Percentiles rank a stretch among this genome's conserved stretches.
Evolutionary conservation across 805 yeast species (phyloP).

Genomic region (Ogataea ramenticola): DNA sequence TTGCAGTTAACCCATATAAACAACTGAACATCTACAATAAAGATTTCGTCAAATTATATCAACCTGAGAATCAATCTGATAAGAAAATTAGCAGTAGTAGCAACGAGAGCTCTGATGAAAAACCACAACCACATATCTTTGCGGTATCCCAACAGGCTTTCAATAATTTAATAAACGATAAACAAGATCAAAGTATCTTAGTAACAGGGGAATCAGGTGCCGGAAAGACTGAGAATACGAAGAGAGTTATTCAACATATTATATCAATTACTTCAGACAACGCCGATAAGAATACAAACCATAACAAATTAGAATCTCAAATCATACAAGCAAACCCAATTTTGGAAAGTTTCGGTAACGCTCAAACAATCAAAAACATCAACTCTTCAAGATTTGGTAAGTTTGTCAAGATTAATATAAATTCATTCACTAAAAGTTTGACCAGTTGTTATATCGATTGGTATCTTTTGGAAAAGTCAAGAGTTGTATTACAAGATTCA

Average conservation of each 20-base stretch:
- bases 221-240: conserved; percentile 96
- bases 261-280: conserved; percentile 56
- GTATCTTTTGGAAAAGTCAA: conserved; percentile 87
- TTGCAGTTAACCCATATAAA: conserved; percentile 91
- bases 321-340: conserved; percentile 93
- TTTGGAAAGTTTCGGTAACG: conserved; percentile 92
- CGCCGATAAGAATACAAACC: conserved; percentile 11
- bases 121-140: conserved; percentile 74
- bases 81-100: too few species aligned
- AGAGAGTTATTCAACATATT: conserved; percentile 85
- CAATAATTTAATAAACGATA: conserved; percentile 60
- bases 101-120: conserved; percentile 7
- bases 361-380: conserved; percentile 89
- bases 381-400: conserved; percentile 97
- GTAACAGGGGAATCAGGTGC: conserved; percentile 99
- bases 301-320: conserved; percentile 59
- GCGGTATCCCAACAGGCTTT: conserved; percentile 86
- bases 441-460: conserved; percentile 91
- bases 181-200: conserved; percentile 77
- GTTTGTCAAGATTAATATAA: conserved; percentile 81
- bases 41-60: conserved; percentile 46
- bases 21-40: conserved; percentile 62
- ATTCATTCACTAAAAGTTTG: conserved; percentile 48
- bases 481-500: conserved; percentile 71
- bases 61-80: background rate